phyloP scores from a whole-genome alignment of 1,284 basidiomycete species.

The Malassezia arunalokei region DNA sequence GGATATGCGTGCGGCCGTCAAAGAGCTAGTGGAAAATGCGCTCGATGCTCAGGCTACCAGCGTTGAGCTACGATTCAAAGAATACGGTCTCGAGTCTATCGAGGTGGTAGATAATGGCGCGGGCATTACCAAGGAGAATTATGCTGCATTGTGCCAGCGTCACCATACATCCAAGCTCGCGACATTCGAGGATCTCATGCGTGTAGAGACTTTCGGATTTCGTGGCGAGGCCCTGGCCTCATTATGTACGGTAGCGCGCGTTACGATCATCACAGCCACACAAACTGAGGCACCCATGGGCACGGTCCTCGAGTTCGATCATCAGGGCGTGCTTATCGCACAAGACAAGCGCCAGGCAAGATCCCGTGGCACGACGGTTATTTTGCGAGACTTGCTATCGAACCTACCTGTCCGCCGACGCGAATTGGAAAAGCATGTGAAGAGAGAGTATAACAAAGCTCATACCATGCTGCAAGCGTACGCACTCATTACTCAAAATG shows the following conservation, averaged over 20 bases:
- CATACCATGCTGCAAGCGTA: conserved; percentile 73
- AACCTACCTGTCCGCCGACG: conserved; percentile 80
- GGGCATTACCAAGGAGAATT: conserved; percentile 68
- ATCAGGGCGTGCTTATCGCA: conserved; percentile 25
- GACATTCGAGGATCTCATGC: conserved; percentile 62
- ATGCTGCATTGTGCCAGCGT: conserved; percentile 50
- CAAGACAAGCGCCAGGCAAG: conserved; percentile 52
- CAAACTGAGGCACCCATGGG: conserved; percentile 32
- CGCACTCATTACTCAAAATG: conserved; percentile 60
- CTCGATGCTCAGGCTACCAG: conserved; percentile 79
- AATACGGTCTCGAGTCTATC: conserved; percentile 71
- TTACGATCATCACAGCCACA: conserved; percentile 38
- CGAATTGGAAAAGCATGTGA: conserved; percentile 76
- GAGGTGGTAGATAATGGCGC: conserved; percentile 87
- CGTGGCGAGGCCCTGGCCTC: conserved; percentile 90
- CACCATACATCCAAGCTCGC: conserved; percentile 87
- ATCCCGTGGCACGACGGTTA: conserved; percentile 77
- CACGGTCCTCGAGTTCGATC: conserved; percentile 31
- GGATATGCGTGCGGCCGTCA: conserved; percentile 80
- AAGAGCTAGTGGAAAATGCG: conserved; percentile 93
- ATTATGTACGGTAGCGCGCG: conserved; percentile 69
- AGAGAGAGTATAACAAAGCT: conserved; percentile 80
- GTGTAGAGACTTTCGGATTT: conserved; percentile 80
- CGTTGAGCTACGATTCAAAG: conserved; percentile 79
- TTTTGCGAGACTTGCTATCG: conserved; percentile 62